A percentile compares a stretch with the other conserved stretches of the same genome.
Conservation (phyloP, 148 eudicot species). For the Rheum nobile region DNA sequence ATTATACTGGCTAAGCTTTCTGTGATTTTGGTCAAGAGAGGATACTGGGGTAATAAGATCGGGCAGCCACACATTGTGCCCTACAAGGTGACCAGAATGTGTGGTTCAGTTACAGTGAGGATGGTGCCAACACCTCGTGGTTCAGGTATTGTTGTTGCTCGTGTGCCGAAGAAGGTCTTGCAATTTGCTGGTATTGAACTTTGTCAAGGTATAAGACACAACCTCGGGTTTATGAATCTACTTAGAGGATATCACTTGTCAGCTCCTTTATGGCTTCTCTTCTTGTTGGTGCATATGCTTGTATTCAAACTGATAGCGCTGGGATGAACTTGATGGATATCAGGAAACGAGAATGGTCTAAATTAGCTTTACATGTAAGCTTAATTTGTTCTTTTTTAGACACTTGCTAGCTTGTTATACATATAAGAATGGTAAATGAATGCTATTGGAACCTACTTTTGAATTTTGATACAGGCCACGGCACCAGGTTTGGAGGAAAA, state of each 20-base stretch:
- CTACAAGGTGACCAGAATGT: conserved; percentile 76
- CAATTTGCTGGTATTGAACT: conserved; percentile 90
- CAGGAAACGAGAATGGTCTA: conserved; percentile 63
- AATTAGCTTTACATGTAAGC: too few relatives aligned
- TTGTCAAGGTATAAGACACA: conserved; percentile 71
- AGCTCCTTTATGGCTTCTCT: conserved; percentile 80
- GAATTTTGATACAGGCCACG: too few relatives aligned
- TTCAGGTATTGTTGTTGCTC: conserved; percentile 75
- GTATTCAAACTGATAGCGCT: conserved; percentile 91
- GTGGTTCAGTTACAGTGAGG: conserved; percentile 74
- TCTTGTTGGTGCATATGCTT: conserved; percentile 62
- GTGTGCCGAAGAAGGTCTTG: conserved; percentile 84
- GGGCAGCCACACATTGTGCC: conserved; percentile 80
- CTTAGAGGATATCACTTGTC: conserved; percentile 87
- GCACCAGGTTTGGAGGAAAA: too few relatives aligned
- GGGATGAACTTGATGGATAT: conserved; percentile 97
- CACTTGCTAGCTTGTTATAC: too few relatives aligned
- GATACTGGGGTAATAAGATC: conserved; percentile 89
- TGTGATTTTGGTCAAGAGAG: conserved; percentile 71
- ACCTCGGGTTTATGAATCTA: conserved; percentile 44
- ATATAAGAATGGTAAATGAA: too few relatives aligned
- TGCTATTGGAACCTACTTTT: too few relatives aligned
- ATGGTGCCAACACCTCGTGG: conserved; percentile 89
- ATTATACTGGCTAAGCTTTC: conserved; percentile 71
- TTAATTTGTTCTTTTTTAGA: too few relatives aligned